Conservation (phyloP, 257 asterid genomes). For the Scutellaria minor region DNA sequence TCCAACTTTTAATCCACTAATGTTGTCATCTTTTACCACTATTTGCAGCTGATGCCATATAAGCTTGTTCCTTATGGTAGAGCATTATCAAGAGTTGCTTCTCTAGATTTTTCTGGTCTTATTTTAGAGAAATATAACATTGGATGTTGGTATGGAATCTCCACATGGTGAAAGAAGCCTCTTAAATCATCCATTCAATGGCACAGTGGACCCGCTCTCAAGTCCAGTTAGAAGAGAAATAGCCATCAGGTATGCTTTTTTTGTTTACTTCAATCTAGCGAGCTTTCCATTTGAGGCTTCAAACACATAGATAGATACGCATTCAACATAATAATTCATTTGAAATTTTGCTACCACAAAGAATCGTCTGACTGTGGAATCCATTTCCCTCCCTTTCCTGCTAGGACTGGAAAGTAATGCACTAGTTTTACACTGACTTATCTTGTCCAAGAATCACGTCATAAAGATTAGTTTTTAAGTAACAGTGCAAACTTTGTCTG, state of each 20-base stretch:
- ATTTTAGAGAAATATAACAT: conserved; percentile 34
- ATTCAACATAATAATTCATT: not conserved
- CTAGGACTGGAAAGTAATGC: not conserved
- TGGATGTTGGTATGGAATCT: conserved; percentile 41
- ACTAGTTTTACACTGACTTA: not conserved
- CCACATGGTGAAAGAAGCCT: conserved; percentile 47
- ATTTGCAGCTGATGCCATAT: conserved; percentile 28
- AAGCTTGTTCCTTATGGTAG: conserved; percentile 27
- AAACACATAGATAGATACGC: not conserved
- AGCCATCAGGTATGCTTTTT: conserved; percentile 52
- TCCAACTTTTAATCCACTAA: not conserved
- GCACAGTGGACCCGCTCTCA: conserved; percentile 47
- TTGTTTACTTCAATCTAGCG: not conserved
- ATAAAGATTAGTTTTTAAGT: not conserved
- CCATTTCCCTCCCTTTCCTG: too few relatives aligned
- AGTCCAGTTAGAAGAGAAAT: conserved; percentile 57
- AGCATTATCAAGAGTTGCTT: conserved; percentile 35
- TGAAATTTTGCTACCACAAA: not conserved
- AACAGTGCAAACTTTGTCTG: not conserved
- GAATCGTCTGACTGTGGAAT: not conserved
- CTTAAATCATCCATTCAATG: conserved; percentile 40
- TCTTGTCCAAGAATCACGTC: not conserved
- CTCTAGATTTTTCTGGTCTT: conserved; percentile 42
- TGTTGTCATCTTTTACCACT: not conserved
- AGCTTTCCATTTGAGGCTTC: not conserved